These are phyloP conservation scores for Cryptococcus deneoformans DNA, from an alignment of 1,284 basidiomycete species.

Conservation along the genomic window DNA sequence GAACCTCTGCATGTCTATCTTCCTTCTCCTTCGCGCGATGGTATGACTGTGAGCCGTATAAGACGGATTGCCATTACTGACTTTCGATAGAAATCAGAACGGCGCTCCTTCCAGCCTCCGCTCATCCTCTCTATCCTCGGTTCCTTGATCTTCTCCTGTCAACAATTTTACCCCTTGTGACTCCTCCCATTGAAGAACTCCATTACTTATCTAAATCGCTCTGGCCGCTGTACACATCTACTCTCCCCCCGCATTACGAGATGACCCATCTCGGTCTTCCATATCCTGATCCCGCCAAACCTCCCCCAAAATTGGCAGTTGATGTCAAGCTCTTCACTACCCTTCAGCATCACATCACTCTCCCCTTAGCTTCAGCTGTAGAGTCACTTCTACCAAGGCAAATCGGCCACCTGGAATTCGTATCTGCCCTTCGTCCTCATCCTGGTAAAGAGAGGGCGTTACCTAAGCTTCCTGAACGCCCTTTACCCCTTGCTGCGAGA, in stretches of 20 bases:
- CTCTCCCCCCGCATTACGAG: slow-evolving; percentile 37
- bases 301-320: slow-evolving; percentile 28
- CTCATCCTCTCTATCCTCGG: slow-evolving; percentile 60
- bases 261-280: slow-evolving; percentile 22
- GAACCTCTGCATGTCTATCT: slow-evolving; percentile 74
- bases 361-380: slow-evolving; percentile 38
- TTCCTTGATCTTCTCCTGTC: slow-evolving; percentile 65
- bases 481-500: slow-evolving; percentile 62
- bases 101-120: slow-evolving; percentile 25
- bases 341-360: slow-evolving; percentile 38
- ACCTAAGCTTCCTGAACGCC: slow-evolving; percentile 28
- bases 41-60: slow-evolving; percentile 43
- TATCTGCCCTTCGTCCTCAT: slow-evolving; percentile 18
- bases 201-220: slow-evolving; percentile 70
- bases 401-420: slow-evolving; percentile 29
- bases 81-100: slow-evolving; percentile 26
- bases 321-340: slow-evolving; percentile 44
- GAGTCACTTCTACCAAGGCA: slow-evolving; percentile 37
- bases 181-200: slow-evolving; percentile 63
- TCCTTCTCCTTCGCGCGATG: slow-evolving; percentile 59
- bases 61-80: neutral
- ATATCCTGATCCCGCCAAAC: slow-evolving; percentile 17
- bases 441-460: slow-evolving; percentile 8
- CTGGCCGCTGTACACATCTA: slow-evolving; percentile 62
- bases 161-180: slow-evolving; percentile 63